Percentiles rank a stretch among this genome's conserved stretches.
phyloP scores from a whole-genome alignment of 495 filamentous ascomycete species.

The Aspergillus bertholletiae region DNA sequence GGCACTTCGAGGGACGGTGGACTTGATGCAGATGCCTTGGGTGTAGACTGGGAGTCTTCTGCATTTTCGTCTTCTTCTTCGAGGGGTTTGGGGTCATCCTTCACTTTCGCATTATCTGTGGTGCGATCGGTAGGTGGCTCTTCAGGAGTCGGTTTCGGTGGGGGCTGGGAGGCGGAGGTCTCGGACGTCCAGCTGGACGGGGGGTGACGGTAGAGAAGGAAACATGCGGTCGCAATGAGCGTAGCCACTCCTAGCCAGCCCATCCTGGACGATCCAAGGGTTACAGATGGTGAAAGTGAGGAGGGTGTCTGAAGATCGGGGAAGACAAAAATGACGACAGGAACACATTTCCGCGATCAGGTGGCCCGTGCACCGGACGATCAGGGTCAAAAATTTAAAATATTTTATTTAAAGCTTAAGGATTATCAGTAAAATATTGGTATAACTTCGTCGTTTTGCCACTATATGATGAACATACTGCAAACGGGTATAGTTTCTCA shows the following conservation, averaged over 20 bases:
- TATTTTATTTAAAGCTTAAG: no score
- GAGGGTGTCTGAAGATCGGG: not conserved
- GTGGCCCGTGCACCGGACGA: not conserved
- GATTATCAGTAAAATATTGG: no score
- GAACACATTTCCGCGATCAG: no score
- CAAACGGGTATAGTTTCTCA: no score
- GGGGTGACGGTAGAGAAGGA: conserved; percentile 31
- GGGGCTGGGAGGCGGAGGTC: conserved; percentile 17
- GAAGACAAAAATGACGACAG: conserved; percentile 3
- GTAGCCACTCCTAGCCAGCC: conserved; percentile 35
- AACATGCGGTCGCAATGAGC: conserved; percentile 31
- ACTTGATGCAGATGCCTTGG: conserved; percentile 39
- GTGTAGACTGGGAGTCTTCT: conserved; percentile 44
- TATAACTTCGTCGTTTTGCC: no score
- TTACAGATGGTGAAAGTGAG: not conserved
- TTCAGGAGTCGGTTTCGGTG: conserved; percentile 21
- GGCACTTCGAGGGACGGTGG: conserved; percentile 31
- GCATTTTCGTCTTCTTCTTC: conserved; percentile 10
- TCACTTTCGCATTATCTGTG: conserved; percentile 8
- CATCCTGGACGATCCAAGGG: conserved; percentile 21
- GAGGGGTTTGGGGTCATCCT: not conserved
- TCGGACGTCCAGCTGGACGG: conserved; percentile 21
- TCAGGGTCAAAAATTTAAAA: no score
- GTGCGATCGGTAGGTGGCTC: conserved; percentile 6
- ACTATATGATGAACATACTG: no score